These are phyloP conservation scores for Vaccinium vitisidaea DNA, from an alignment of 148 eudicot species.

Conservation along the genomic window DNA sequence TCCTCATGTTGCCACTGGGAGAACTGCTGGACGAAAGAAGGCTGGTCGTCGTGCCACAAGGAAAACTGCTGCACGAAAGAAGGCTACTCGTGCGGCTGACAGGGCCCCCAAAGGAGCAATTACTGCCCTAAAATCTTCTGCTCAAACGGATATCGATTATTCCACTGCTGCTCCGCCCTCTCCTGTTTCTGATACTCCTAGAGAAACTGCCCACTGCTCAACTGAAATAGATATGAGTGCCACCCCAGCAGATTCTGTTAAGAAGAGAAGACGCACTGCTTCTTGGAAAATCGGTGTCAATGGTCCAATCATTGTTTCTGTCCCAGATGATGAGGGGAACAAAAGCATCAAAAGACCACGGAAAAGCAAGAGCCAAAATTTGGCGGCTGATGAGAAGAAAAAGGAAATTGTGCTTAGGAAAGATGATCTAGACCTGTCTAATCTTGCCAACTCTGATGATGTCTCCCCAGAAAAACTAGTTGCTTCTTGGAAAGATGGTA, in stretches of 20 bases:
- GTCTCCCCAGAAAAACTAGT: conserved; percentile 37
- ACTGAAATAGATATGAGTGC: conserved; percentile 29
- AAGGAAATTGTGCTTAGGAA: conserved; percentile 11
- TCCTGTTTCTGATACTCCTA: conserved; percentile 18
- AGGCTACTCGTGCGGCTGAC: conserved; percentile 9
- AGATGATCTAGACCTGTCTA: conserved; percentile 17
- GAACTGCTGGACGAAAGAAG: conserved; percentile 14
- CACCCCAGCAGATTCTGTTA: conserved; percentile 54
- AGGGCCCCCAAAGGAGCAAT: conserved; percentile 20
- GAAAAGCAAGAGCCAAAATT: conserved; percentile 24
- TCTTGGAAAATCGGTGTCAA: conserved; percentile 40
- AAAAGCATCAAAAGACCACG: conserved; percentile 18
- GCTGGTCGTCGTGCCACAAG: neutral
- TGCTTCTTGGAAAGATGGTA: conserved; percentile 46
- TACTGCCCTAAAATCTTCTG: conserved; percentile 16
- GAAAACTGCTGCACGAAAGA: conserved; percentile 17
- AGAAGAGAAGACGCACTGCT: conserved; percentile 55
- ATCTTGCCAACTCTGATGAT: conserved; percentile 27
- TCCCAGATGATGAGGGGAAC: conserved; percentile 26
- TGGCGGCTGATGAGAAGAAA: conserved; percentile 15
- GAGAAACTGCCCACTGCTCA: conserved; percentile 9
- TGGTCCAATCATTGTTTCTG: conserved; percentile 36
- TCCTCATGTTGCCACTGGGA: neutral
- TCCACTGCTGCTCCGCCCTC: conserved; percentile 19
- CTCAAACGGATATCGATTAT: conserved; percentile 24